Evolutionary conservation across 2,329 filamentous ascomycete genomes (phyloP), one percentile per base, ranked within the genome.

Genomic region (Dactylonectria estremocensis): DNA sequence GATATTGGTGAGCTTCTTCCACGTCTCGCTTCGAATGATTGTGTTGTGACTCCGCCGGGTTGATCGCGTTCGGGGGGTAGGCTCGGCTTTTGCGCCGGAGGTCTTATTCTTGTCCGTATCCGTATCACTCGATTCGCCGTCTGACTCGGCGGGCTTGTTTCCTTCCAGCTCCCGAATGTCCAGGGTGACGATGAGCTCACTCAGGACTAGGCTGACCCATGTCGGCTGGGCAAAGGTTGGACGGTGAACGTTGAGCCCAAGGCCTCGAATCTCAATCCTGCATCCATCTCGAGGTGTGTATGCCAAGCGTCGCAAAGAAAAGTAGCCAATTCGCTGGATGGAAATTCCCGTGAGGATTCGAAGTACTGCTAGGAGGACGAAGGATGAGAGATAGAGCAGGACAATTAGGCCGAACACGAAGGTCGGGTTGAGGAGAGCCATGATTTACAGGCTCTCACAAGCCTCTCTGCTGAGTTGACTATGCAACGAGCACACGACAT

Each of bases 151-250:
- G 1, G 77, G 64, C 72, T 85, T 87, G 61, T 83, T 84, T 28
- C 83, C 83, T 72, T 89, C 88, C 48, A 96, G 81, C 54, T 90
- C 88, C 67, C 89, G 88, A 52, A 95, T 84, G 78, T 99, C 94
- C 49, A 98, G 80, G 0, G 94, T 97, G 57, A 99, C 87, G 56
- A 91, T 93, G 56, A 98, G 85, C 78, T 98, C 96, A 76, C 90
- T 93, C 67, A 99, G 83, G 9, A 96, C 93, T 57, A 99, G 87
- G 79, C 95, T 98, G 75, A 97, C 85, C 95, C 95, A 98, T 69
- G 97, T 98, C 50, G 96, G 96, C 80, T 98, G 95, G 53, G 95
- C 94, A 82, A 99, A 98, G 6, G 96, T 98, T 13, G 96, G 96
- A 5, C 95, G 91, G 82, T 99, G 96, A 70, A 98, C 82, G 64